Conservation (phyloP, 179 eudicot genomes). For the Silene noctiflora region DNA sequence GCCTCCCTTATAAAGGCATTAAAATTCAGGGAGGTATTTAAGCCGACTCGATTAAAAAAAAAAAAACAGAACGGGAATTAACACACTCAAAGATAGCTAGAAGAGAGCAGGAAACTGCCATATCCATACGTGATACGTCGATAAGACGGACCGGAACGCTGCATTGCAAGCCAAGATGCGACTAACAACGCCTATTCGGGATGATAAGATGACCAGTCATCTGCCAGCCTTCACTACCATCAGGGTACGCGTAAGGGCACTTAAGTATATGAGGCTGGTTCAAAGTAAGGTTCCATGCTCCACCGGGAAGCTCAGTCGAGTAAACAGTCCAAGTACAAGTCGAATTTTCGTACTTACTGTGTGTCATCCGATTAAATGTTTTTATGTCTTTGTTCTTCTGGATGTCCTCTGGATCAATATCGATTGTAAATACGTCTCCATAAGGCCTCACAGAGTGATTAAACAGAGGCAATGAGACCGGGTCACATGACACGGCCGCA, state of each 20-base stretch:
- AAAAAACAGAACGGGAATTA: no score
- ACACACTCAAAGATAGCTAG: no score
- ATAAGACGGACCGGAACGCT: no score
- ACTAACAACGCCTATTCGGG: not conserved
- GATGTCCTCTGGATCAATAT: not conserved
- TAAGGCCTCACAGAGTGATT: constrained; percentile 11
- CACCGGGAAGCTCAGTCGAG: not conserved
- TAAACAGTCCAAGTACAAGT: constrained; percentile 8
- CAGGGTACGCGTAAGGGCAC: constrained; percentile 10
- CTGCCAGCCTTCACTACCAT: constrained; percentile 16
- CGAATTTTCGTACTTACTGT: constrained; percentile 3
- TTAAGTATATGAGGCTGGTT: not conserved
- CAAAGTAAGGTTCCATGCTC: not conserved
- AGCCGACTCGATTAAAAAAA: no score
- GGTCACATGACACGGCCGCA: constrained; percentile 13
- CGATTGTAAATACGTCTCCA: constrained; percentile 5
- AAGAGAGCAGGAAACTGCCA: no score
- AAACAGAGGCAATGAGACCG: not conserved
- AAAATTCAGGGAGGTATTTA: no score
- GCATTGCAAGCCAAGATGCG: not conserved
- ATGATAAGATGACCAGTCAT: constrained; percentile 15
- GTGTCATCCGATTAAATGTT: not conserved
- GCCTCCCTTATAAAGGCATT: no score
- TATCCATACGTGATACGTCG: no score
- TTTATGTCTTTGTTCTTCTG: not conserved